phyloP scores from a whole-genome alignment of 257 asterid genomes.

The Solanum ossicruentum region DNA sequence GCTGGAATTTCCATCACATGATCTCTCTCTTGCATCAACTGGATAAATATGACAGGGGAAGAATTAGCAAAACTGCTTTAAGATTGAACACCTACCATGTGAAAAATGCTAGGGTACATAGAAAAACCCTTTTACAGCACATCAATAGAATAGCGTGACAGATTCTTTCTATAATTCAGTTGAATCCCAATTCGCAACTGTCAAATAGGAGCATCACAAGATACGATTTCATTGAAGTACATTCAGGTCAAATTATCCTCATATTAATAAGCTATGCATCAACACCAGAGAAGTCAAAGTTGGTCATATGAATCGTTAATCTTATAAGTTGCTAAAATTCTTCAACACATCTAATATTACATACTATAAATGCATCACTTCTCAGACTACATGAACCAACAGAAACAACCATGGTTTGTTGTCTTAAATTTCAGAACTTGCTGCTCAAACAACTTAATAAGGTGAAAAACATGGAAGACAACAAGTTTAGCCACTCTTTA shows the following conservation, averaged over 20 bases:
- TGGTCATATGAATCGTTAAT: neutral
- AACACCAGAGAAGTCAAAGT: neutral
- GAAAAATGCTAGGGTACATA: neutral
- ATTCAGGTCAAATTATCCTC: neutral
- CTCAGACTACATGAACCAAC: neutral
- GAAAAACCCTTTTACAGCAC: neutral
- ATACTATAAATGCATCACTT: neutral
- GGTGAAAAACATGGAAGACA: neutral
- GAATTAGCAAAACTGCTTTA: neutral
- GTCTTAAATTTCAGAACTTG: neutral
- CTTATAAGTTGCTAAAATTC: neutral
- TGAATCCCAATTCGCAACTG: neutral
- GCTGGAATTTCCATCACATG: slow-evolving; percentile 39
- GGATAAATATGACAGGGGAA: neutral
- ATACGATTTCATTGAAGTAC: neutral
- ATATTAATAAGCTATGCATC: neutral
- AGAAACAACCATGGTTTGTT: neutral
- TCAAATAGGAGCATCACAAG: neutral
- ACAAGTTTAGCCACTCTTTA: neutral
- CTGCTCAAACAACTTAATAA: neutral
- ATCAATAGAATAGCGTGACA: neutral
- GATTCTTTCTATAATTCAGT: neutral
- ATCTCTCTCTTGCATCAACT: slow-evolving; percentile 54
- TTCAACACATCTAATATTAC: neutral
- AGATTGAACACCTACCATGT: neutral